These are phyloP conservation scores for Penicillium griseofulvum DNA, from an alignment of 2,329 filamentous ascomycete genomes.

Conservation along the genomic window DNA sequence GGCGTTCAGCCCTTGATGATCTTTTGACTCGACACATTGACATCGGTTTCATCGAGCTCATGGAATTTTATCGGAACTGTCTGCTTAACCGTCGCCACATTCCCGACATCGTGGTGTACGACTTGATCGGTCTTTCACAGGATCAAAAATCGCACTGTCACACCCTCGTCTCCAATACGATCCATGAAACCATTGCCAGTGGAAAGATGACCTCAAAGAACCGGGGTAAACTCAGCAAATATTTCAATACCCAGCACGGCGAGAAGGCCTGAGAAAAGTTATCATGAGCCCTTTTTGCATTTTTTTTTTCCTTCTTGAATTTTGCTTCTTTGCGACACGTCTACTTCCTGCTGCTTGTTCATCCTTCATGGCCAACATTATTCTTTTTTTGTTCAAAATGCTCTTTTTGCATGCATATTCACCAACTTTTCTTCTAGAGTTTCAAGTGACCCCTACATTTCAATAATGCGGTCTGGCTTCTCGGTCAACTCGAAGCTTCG, in stretches of 20 bases:
- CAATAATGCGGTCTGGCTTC: slow-evolving; percentile 24
- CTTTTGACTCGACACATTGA: slow-evolving; percentile 50
- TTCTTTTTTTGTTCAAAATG: slow-evolving; percentile 10
- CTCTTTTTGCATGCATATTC: slow-evolving; percentile 19
- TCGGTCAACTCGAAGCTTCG: slow-evolving; percentile 26
- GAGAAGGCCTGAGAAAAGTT: slow-evolving; percentile 35
- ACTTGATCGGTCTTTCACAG: slow-evolving; percentile 57
- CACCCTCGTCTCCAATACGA: neutral
- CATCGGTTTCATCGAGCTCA: slow-evolving; percentile 60
- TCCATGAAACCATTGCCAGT: slow-evolving; percentile 24
- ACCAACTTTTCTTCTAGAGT: slow-evolving; percentile 20
- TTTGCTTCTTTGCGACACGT: slow-evolving; percentile 11
- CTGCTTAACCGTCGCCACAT: slow-evolving; percentile 53
- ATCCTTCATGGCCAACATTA: slow-evolving; percentile 22
- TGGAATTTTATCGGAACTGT: slow-evolving; percentile 63
- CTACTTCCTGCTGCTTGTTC: slow-evolving; percentile 6
- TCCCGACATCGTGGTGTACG: slow-evolving; percentile 52
- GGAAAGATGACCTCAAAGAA: slow-evolving; percentile 55
- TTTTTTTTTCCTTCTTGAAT: slow-evolving; percentile 14
- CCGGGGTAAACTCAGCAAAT: slow-evolving; percentile 36
- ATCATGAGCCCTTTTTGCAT: slow-evolving; percentile 22
- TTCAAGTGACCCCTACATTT: slow-evolving; percentile 21
- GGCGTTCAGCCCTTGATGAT: slow-evolving; percentile 65
- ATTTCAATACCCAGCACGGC: slow-evolving; percentile 15
- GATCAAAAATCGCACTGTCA: slow-evolving; percentile 6